Percentiles rank a stretch among this genome's conserved stretches.
These are phyloP conservation scores for Corrigiola litoralis DNA, from an alignment of 179 eudicot genomes.

Conservation along the genomic window DNA sequence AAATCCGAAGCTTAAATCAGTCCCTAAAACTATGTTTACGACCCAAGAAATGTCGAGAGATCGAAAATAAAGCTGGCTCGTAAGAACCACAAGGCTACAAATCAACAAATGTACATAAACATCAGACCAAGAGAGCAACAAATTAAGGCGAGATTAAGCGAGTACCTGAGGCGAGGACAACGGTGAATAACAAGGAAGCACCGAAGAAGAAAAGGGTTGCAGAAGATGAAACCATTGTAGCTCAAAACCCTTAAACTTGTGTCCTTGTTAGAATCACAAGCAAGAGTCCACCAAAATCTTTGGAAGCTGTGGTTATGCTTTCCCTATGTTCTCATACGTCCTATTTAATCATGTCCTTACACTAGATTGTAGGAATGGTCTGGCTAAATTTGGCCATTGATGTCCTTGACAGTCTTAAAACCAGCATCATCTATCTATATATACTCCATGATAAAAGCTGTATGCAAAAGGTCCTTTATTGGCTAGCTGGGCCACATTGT, in stretches of 20 bases:
- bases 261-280: neutral
- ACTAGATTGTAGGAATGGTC: constrained; percentile 6
- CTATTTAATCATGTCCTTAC: neutral
- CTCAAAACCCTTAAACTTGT: neutral
- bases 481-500: constrained; percentile 9
- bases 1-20: no score
- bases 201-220: constrained; percentile 3
- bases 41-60: neutral
- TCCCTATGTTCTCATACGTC: neutral
- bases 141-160: no score
- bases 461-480: neutral
- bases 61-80: no score
- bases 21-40: no score
- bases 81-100: no score
- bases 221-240: constrained; percentile 7
- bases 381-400: neutral
- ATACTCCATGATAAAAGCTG: neutral
- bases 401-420: neutral
- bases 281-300: neutral
- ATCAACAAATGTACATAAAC: no score
- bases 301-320: neutral
- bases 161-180: constrained; percentile 19
- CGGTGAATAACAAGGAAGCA: constrained; percentile 9
- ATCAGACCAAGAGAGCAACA: no score
- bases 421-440: constrained; percentile 5